Evolutionary conservation across 352 stramenopile species (phyloP).

Genomic region (Phytophthora pistaciae): DNA sequence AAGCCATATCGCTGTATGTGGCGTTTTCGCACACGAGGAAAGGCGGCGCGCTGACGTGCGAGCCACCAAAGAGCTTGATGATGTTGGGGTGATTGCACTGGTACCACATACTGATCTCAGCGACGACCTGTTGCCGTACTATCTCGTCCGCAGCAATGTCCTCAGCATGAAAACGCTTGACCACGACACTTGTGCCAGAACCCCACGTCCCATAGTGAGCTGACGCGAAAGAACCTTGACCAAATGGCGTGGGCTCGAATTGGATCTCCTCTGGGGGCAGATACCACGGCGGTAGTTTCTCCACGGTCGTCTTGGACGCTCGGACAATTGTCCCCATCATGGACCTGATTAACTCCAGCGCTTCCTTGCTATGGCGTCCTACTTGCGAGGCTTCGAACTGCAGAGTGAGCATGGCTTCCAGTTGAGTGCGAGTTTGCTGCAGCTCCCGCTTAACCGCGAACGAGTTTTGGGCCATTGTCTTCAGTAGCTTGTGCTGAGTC

Average conservation of each 20-base stretch:
- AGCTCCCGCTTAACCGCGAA: neutral
- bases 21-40: slow-evolving; percentile 41
- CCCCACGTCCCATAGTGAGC: slow-evolving; percentile 29
- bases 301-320: neutral
- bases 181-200: slow-evolving; percentile 26
- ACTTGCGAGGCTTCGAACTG: neutral
- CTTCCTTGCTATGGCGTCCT: neutral
- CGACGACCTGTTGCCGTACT: slow-evolving; percentile 10
- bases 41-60: slow-evolving; percentile 28
- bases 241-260: slow-evolving; percentile 16
- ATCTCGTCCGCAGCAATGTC: neutral
- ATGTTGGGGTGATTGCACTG: slow-evolving; percentile 21
- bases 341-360: slow-evolving; percentile 5
- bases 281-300: slow-evolving; percentile 10
- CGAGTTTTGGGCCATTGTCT: neutral
- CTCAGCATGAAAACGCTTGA: slow-evolving; percentile 34
- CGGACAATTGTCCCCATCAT: neutral
- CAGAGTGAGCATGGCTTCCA: slow-evolving; percentile 1
- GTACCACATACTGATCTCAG: slow-evolving; percentile 34
- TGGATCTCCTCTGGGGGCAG: slow-evolving; percentile 19
- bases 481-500: neutral
- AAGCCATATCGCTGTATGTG: slow-evolving; percentile 20
- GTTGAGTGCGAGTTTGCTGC: neutral
- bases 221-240: slow-evolving; percentile 19
- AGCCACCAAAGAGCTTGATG: slow-evolving; percentile 39